Base-by-base conservation (phyloP, 1,284 basidiomycete species). In the Ceratobasidium sp. region DNA sequence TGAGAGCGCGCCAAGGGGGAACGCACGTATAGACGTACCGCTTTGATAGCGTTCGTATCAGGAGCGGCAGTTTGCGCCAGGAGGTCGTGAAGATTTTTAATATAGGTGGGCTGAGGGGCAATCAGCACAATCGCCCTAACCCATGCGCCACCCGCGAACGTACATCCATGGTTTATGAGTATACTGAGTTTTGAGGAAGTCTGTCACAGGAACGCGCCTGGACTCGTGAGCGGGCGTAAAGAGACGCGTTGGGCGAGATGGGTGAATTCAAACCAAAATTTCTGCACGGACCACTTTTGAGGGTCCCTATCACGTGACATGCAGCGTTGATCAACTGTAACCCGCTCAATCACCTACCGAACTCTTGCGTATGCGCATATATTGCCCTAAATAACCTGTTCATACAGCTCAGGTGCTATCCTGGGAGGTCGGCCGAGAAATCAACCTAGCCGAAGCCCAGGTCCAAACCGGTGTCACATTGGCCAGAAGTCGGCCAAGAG, bases 21-120 rank as follows among this genome's bases (percentile, higher is more conserved):
- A 49, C 39, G 22, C 19, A 24, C 43, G 31, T 31, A 56, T 59
- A 77, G 76, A 82, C 93, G 81, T 83, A 96, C 95, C 80, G 91
- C 88, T 86, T 97, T 96, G 82, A 98, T 89, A 80, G 91, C 86
- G 76, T 87, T 86, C 49, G 96, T 98, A 84, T 98, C 94, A 79
- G 92, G 93, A 74, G 92, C 89, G 75, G 91, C 93, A 41, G 91
- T 92, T 81, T 94, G 93, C 78, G 92, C 84, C 73, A 98, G 90
- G 76, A 97, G 88, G 83, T 88, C 86, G 84, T 96, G 93, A 77
- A 98, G 85, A 79, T 88, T 88, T 83, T 94, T 89, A 78, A 92
- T 87, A 80, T 88, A 92, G 81, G 83, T 86, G 34, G 88, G 86
- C 91, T 93, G 75, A 19, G 73, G 41, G 56, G 29, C 24, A 19